phyloP scores from a whole-genome alignment of 805 yeast genomes.

The Candida pseudofarinosa region DNA sequence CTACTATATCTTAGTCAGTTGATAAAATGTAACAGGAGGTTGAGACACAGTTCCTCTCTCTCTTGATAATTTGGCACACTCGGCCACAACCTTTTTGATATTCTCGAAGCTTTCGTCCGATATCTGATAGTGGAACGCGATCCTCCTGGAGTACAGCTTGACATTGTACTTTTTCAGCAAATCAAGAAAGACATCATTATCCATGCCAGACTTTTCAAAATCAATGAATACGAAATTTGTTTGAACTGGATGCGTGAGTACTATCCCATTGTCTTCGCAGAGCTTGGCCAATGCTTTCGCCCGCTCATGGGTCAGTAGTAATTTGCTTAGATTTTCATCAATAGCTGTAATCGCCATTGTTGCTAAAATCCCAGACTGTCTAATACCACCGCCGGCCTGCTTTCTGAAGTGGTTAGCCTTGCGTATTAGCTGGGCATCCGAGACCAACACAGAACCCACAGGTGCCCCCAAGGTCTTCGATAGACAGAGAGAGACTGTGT shows the following conservation, averaged over 20 bases:
- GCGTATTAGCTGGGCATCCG: constrained; percentile 23
- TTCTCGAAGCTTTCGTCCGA: constrained; percentile 27
- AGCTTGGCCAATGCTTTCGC: constrained; percentile 33
- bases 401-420: constrained; percentile 44
- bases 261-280: constrained; percentile 25
- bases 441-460: constrained; percentile 39
- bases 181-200: constrained; percentile 18
- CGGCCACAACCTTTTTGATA: constrained; percentile 50
- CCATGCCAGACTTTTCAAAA: constrained; percentile 25
- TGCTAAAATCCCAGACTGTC: constrained; percentile 40
- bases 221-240: constrained; percentile 42
- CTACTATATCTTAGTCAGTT: constrained; percentile 1
- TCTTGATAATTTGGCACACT: constrained; percentile 52
- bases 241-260: constrained; percentile 34
- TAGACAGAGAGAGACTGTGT: constrained; percentile 40
- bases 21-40: constrained; percentile 7
- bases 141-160: constrained; percentile 65
- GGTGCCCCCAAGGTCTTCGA: constrained; percentile 44
- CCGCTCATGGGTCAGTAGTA: constrained; percentile 26
- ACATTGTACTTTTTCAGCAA: constrained; percentile 57
- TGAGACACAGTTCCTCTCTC: constrained; percentile 40
- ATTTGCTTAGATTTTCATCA: constrained; percentile 33
- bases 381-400: constrained; percentile 43
- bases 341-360: constrained; percentile 40
- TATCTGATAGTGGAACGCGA: constrained; percentile 68